Evolutionary conservation across 2,329 filamentous ascomycete species (phyloP).

Genomic region (Trichoderma sp.): DNA sequence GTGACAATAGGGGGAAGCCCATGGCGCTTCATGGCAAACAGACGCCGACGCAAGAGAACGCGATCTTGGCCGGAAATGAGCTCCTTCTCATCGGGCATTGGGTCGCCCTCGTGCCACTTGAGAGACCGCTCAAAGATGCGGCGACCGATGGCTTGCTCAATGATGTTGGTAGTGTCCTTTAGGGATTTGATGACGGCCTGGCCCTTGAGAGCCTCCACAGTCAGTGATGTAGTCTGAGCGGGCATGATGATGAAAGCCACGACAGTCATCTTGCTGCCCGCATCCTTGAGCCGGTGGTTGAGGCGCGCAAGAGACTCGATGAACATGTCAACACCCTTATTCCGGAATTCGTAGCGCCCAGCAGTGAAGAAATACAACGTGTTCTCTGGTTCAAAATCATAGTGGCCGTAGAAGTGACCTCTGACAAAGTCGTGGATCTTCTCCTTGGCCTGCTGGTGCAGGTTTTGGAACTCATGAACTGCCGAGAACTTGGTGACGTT

Average conservation of each 20-base stretch:
- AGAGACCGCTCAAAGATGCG: slow-evolving; percentile 93
- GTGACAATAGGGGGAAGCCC: slow-evolving; percentile 92
- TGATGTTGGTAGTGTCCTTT: slow-evolving; percentile 87
- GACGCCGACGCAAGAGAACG: slow-evolving; percentile 82
- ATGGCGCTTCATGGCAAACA: slow-evolving; percentile 96
- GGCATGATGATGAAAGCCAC: slow-evolving; percentile 99
- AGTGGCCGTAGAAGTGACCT: slow-evolving; percentile 97
- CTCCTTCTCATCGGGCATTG: slow-evolving; percentile 95
- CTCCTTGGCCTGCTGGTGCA: slow-evolving; percentile 94
- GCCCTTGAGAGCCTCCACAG: slow-evolving; percentile 92
- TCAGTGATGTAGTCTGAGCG: slow-evolving; percentile 90
- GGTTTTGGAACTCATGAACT: slow-evolving; percentile 97
- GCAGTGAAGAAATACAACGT: slow-evolving; percentile 98
- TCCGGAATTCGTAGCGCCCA: slow-evolving; percentile 94
- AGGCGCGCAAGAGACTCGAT: slow-evolving; percentile 93
- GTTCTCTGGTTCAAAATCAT: slow-evolving; percentile 95
- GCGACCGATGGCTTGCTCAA: slow-evolving; percentile 88
- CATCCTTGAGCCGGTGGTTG: slow-evolving; percentile 85
- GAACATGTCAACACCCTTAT: slow-evolving; percentile 99
- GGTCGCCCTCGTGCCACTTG: slow-evolving; percentile 92
- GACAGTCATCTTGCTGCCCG: slow-evolving; percentile 87
- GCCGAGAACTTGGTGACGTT: slow-evolving; percentile 98
- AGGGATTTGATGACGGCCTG: slow-evolving; percentile 97
- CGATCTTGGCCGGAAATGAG: slow-evolving; percentile 90
- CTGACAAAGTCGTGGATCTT: slow-evolving; percentile 98